Conservation (phyloP, 352 stramenopile genomes). For the Phytophthora fragariae region DNA sequence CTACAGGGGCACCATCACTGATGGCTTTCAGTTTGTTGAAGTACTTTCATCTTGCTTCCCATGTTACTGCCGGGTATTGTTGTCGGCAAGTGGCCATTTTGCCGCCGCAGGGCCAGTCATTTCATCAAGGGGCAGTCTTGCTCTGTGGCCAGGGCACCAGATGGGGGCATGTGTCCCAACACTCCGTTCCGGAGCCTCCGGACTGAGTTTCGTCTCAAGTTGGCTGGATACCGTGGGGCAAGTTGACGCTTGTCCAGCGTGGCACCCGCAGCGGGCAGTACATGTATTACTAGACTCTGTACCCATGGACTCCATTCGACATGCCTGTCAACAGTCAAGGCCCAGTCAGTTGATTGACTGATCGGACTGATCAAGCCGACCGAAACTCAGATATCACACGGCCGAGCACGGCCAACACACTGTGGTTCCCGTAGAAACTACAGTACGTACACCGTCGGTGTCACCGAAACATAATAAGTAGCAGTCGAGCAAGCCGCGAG, state of each 20-base stretch:
- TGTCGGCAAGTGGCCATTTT: background rate
- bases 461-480: background rate
- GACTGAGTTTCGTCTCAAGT: background rate
- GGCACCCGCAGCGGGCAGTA: background rate
- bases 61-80: background rate
- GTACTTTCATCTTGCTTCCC: background rate
- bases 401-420: background rate
- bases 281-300: background rate
- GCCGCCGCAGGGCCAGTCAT: background rate
- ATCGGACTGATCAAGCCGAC: background rate
- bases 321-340: background rate
- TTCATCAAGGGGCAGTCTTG: background rate
- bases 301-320: background rate
- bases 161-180: background rate
- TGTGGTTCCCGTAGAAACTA: too few relatives aligned
- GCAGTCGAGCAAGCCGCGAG: background rate
- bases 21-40: background rate
- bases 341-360: background rate
- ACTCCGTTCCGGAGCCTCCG: background rate
- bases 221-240: background rate
- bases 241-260: too few relatives aligned
- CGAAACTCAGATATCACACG: constrained; percentile 1
- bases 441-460: too few relatives aligned
- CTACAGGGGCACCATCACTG: background rate
- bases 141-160: background rate